Percentiles rank a stretch among this genome's conserved stretches.
Evolutionary conservation across 441 rosid genomes (phyloP).

Genomic region (Macaranga tanarius): DNA sequence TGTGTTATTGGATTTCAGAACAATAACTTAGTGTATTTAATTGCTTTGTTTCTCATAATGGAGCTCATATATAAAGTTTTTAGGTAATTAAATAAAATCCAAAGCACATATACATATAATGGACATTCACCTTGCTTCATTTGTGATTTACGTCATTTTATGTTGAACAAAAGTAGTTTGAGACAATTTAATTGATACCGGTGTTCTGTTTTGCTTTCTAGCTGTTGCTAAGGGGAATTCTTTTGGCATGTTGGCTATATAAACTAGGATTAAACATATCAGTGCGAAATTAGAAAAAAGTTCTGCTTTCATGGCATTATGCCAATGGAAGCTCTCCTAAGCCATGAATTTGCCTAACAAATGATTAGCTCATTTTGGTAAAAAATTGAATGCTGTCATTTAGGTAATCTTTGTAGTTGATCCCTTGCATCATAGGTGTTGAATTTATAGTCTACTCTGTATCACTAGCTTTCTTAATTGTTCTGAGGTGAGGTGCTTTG

Average conservation of each 20-base stretch:
- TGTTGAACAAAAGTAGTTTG: not conserved
- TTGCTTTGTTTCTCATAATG: not conserved
- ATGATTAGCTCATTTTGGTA: not conserved
- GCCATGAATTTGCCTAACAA: not conserved
- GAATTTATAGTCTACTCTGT: not conserved
- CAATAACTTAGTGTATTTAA: not conserved
- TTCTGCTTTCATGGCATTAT: not conserved
- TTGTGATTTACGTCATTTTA: not conserved
- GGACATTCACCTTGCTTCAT: not conserved
- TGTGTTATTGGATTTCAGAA: not conserved
- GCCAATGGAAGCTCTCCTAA: not conserved
- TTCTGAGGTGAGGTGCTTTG: not conserved
- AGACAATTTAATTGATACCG: not conserved
- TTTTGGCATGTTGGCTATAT: constrained; percentile 1
- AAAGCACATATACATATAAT: not conserved
- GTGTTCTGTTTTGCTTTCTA: not conserved
- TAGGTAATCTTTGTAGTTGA: not conserved
- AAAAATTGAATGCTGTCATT: not conserved
- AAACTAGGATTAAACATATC: not conserved
- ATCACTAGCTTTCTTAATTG: constrained; percentile 1
- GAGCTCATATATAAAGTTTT: not conserved
- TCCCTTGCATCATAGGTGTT: not conserved
- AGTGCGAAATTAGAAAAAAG: not conserved
- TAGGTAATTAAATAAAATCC: not conserved
- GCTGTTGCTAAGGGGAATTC: not conserved